These are phyloP conservation scores for Anthostomella pinea DNA, from an alignment of 2,329 filamentous ascomycete species.

Conservation along the genomic window DNA sequence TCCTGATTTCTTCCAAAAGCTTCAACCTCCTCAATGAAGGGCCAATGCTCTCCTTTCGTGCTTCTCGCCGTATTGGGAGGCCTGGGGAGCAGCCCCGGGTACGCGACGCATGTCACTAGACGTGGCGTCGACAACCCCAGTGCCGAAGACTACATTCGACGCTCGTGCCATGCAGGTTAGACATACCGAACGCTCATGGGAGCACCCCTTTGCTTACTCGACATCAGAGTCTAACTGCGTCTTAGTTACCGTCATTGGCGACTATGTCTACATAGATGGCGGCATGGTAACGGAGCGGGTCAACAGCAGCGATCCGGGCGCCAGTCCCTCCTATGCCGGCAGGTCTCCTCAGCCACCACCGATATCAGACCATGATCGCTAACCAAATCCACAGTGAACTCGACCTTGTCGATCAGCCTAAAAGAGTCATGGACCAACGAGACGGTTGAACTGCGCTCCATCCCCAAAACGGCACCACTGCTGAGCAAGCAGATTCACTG, in stretches of 20 bases:
- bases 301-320: conserved; percentile 22
- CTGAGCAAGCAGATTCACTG: conserved; percentile 32
- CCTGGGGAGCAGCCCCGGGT: conserved; percentile 18
- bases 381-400: conserved; percentile 26
- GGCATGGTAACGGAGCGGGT: conserved; percentile 31
- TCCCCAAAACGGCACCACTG: conserved; percentile 29
- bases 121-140: conserved; percentile 22
- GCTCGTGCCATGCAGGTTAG: conserved; percentile 21
- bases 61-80: conserved; percentile 27
- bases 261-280: conserved; percentile 39
- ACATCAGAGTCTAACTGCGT: not conserved
- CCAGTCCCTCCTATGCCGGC: conserved; percentile 24
- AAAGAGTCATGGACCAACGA: conserved; percentile 35
- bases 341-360: conserved; percentile 6
- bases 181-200: not conserved
- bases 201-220: not conserved
- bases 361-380: conserved; percentile 1
- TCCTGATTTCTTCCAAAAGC: conserved; percentile 15
- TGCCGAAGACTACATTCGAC: conserved; percentile 22
- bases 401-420: conserved; percentile 34
- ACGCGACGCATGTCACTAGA: conserved; percentile 15
- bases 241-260: conserved; percentile 31
- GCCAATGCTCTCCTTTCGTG: conserved; percentile 24
- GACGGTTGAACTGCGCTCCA: conserved; percentile 28
- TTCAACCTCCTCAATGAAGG: conserved; percentile 28